Evolutionary conservation across 1,284 basidiomycete species (phyloP), one percentile per base, ranked within the genome.

Genomic region (Ustilago cynodontis): DNA sequence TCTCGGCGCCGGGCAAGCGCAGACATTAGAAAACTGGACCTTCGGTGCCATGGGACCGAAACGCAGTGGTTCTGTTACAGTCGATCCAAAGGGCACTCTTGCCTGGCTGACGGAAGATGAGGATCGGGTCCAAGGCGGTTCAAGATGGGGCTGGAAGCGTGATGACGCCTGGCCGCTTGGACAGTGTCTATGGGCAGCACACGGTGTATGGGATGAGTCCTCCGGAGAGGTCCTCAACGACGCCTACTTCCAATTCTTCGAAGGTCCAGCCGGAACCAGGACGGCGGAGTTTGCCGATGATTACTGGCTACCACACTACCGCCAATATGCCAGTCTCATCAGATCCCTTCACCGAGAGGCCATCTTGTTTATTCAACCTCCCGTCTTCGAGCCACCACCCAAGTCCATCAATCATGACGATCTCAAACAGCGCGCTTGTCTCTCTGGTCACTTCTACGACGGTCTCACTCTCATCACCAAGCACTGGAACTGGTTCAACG

Each of bases 371-470:
- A 89, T 98, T 45, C 93, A 97, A 79, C 93, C 94, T 0, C 93
- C 95, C 2, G 95, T 99, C 0, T 97, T 98, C 86, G 92, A 92
- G 5, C 89, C 88, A 14, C 95, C 94, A 0, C 88, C 88, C 3
- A 74, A 83, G 26, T 87, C 94, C 3, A 88, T 90, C 2, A 55
- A 41, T 33, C 20, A 64, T 6, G 88, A 89, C 2, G 87, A 91
- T 50, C 88, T 95, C 16, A 87, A 88, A 49, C 91, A 92, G 0
- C 90, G 96, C 1, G 92, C 90, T 10, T 93, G 90, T 59, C 92
- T 93, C 71, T 92, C 93, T 0, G 89, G 91, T 0, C 96, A 99
- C 86, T 99, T 94, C 86, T 99, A 98, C 86, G 96, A 99, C 82
- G 96, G 96, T 1, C 88, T 98, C 50, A 90, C 89, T 13, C 85